These are phyloP conservation scores for Neofusicoccum ribis DNA, from an alignment of 2,329 filamentous ascomycete genomes.

Conservation along the genomic window DNA sequence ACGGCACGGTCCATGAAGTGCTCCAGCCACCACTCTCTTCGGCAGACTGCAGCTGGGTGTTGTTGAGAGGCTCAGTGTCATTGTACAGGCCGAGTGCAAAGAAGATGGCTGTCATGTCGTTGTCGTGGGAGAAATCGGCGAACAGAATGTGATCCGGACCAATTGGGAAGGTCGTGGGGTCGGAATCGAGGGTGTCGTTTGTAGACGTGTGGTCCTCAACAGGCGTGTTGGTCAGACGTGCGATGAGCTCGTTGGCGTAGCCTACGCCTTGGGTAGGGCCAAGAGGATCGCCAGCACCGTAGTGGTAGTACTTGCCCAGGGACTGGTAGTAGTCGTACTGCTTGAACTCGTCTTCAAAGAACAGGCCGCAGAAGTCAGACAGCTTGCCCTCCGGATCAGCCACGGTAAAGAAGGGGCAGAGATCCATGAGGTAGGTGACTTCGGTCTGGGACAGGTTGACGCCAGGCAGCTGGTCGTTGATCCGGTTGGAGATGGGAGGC, in stretches of 20 bases:
- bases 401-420: constrained; percentile 85
- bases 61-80: constrained; percentile 52
- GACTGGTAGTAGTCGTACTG: constrained; percentile 79
- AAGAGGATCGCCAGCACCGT: constrained; percentile 72
- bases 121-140: constrained; percentile 91
- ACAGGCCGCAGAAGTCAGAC: constrained; percentile 75
- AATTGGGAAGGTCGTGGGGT: constrained; percentile 71
- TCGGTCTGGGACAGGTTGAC: constrained; percentile 64
- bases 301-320: constrained; percentile 83
- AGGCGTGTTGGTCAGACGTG: constrained; percentile 68
- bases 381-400: constrained; percentile 52
- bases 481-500: constrained; percentile 64
- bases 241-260: constrained; percentile 83
- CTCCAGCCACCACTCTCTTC: constrained; percentile 66
- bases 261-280: constrained; percentile 85
- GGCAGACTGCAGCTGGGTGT: constrained; percentile 44
- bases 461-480: constrained; percentile 69
- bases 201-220: constrained; percentile 74
- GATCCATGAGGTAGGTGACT: constrained; percentile 76
- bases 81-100: constrained; percentile 79
- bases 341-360: constrained; percentile 71
- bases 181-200: constrained; percentile 73
- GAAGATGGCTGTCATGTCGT: constrained; percentile 76
- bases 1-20: constrained; percentile 78
- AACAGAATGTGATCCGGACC: constrained; percentile 59